Conservation (phyloP, 805 yeast genomes). For the Nakazawaea laoshanensis region DNA sequence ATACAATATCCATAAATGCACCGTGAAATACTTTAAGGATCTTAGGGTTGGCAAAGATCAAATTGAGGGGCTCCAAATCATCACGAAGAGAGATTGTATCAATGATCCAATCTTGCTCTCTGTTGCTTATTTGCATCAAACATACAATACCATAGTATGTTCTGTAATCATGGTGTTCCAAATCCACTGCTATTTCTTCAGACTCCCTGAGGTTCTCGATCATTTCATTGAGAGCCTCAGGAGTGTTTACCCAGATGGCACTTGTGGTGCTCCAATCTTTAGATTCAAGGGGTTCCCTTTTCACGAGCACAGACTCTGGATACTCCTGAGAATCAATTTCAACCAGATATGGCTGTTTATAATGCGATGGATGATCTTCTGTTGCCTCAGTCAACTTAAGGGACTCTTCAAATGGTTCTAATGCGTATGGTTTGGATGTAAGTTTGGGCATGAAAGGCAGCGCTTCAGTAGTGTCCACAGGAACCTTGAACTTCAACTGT, state of each 20-base stretch:
- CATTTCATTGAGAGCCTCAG: conserved; percentile 44
- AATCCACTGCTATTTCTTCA: conserved; percentile 79
- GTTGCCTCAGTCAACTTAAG: conserved; percentile 26
- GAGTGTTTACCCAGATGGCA: conserved; percentile 67
- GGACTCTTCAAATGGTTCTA: conserved; percentile 47
- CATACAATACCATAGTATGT: conserved; percentile 87
- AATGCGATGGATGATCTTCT: conserved; percentile 46
- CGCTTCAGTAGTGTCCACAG: conserved; percentile 60
- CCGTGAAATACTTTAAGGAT: conserved; percentile 92
- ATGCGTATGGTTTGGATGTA: conserved; percentile 62
- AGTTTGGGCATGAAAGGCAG: conserved; percentile 75
- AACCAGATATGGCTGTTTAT: conserved; percentile 69
- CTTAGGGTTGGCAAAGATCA: conserved; percentile 70
- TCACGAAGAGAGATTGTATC: conserved; percentile 80
- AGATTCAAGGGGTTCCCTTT: conserved; percentile 26
- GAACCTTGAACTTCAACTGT: conserved; percentile 46
- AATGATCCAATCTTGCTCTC: conserved; percentile 76
- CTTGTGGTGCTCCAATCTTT: conserved; percentile 57
- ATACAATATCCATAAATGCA: conserved; percentile 90
- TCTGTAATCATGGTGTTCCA: conserved; percentile 92
- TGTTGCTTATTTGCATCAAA: conserved; percentile 83
- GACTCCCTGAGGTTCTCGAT: conserved; percentile 38
- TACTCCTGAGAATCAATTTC: conserved; percentile 70
- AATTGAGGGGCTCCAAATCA: conserved; percentile 58
- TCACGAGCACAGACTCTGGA: conserved; percentile 43